A percentile compares a stretch with the other conserved stretches of the same genome.
These are phyloP conservation scores for Combretum micranthum DNA, from an alignment of 345 rosid species.

Conservation along the genomic window DNA sequence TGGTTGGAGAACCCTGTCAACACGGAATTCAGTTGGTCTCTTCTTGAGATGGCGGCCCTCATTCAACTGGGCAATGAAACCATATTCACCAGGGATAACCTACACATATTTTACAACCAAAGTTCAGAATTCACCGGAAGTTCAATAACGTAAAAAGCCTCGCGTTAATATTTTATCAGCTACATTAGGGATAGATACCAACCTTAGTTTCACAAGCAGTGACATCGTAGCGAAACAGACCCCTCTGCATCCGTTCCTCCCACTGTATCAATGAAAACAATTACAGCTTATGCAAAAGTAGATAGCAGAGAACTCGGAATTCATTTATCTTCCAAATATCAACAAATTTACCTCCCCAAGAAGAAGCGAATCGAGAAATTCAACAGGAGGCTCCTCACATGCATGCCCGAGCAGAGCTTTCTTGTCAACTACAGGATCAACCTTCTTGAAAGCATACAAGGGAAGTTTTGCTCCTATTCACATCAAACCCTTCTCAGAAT, in stretches of 20 bases:
- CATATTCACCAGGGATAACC: slow-evolving; percentile 83
- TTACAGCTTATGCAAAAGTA: not conserved
- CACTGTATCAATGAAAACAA: slow-evolving; percentile 43
- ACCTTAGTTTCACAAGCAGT: slow-evolving; percentile 97
- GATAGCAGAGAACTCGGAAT: not conserved
- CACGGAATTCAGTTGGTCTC: slow-evolving; percentile 92
- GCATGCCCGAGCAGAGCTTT: slow-evolving; percentile 21
- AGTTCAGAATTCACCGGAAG: not conserved
- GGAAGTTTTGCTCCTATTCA: slow-evolving; percentile 65
- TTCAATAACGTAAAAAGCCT: not conserved
- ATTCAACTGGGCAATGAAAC: slow-evolving; percentile 91
- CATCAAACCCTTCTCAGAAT: not conserved
- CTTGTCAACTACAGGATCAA: slow-evolving; percentile 17
- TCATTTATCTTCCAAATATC: not conserved
- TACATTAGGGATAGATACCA: not conserved
- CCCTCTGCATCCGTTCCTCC: slow-evolving; percentile 88
- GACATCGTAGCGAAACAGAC: slow-evolving; percentile 93
- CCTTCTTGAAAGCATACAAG: slow-evolving; percentile 59
- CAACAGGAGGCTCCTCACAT: slow-evolving; percentile 40
- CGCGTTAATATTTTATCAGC: not conserved
- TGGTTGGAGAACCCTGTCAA: slow-evolving; percentile 88
- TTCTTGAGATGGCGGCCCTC: slow-evolving; percentile 97
- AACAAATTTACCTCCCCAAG: slow-evolving; percentile 66
- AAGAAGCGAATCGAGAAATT: slow-evolving; percentile 64
- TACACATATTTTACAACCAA: slow-evolving; percentile 15